Conservation (phyloP, 441 rosid species). For the Eruca vesicaria region DNA sequence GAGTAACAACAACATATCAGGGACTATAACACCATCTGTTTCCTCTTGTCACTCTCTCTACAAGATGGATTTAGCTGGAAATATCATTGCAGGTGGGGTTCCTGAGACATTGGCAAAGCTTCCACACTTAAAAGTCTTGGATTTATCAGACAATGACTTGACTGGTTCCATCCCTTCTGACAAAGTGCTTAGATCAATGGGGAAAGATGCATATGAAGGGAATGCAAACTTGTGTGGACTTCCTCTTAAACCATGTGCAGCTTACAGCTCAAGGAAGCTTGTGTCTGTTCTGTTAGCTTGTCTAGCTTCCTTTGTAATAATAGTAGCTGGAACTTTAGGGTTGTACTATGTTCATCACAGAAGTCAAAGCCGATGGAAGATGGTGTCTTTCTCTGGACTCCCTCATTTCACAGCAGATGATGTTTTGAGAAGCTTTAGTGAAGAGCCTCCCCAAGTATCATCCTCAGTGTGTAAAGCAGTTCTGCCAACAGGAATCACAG, state of each 20-base stretch:
- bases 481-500: conserved; percentile 87
- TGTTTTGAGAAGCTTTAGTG: conserved; percentile 61
- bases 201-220: conserved; percentile 61
- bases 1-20: conserved; percentile 54
- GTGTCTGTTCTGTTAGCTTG: conserved; percentile 55
- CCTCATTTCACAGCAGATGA: conserved; percentile 76
- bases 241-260: conserved; percentile 68
- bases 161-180: conserved; percentile 65
- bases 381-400: conserved; percentile 72
- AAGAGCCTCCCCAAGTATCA: conserved; percentile 37
- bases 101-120: conserved; percentile 57
- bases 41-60: conserved; percentile 57
- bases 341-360: conserved; percentile 50
- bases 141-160: conserved; percentile 67
- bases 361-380: conserved; percentile 68
- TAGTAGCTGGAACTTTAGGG: conserved; percentile 49
- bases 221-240: conserved; percentile 77
- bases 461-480: conserved; percentile 60
- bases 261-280: conserved; percentile 58
- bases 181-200: conserved; percentile 58
- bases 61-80: conserved; percentile 53
- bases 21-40: conserved; percentile 51
- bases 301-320: conserved; percentile 41
- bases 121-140: conserved; percentile 50
- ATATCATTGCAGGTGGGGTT: conserved; percentile 55